Percentiles rank a stretch among this genome's conserved stretches.
These are phyloP conservation scores for Epicoccum nigrum DNA, from an alignment of 2,329 filamentous ascomycete species.

Conservation along the genomic window DNA sequence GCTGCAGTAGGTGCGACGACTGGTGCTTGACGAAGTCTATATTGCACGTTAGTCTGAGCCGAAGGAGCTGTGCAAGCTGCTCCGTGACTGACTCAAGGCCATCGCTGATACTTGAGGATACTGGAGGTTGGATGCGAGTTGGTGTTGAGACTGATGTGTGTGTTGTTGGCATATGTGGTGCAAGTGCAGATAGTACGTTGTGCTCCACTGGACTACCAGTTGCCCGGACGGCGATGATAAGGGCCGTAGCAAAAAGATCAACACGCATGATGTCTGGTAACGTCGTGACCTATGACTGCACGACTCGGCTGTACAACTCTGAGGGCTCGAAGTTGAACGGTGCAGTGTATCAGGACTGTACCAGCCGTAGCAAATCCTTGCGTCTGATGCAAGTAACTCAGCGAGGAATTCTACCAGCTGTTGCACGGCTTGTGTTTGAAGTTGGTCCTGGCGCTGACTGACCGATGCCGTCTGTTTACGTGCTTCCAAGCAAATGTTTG, in stretches of 20 bases:
- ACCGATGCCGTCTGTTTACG: background rate
- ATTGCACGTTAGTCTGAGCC: background rate
- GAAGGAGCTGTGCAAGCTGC: too few relatives aligned
- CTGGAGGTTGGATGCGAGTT: background rate
- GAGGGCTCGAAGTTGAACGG: background rate
- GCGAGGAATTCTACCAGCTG: too few relatives aligned
- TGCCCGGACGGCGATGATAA: background rate
- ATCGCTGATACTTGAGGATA: background rate
- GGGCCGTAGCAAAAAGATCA: background rate
- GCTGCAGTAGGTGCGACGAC: constrained; percentile 6
- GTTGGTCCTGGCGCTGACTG: background rate
- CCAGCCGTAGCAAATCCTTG: background rate
- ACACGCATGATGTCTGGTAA: constrained; percentile 1
- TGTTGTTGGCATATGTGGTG: background rate
- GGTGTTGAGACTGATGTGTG: constrained; percentile 1
- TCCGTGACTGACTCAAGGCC: constrained; percentile 8
- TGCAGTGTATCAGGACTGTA: background rate
- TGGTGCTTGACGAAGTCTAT: constrained; percentile 24
- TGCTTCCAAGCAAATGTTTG: constrained; percentile 1
- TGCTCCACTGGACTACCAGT: background rate
- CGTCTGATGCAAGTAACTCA: too few relatives aligned
- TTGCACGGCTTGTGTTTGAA: too few relatives aligned
- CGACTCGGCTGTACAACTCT: background rate
- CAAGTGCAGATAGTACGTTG: constrained; percentile 9
- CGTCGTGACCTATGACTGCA: too few relatives aligned